Evolutionary conservation across 306 rosid species (phyloP), one percentile per base, ranked within the genome.

Genomic region (Fragaria vesca): DNA sequence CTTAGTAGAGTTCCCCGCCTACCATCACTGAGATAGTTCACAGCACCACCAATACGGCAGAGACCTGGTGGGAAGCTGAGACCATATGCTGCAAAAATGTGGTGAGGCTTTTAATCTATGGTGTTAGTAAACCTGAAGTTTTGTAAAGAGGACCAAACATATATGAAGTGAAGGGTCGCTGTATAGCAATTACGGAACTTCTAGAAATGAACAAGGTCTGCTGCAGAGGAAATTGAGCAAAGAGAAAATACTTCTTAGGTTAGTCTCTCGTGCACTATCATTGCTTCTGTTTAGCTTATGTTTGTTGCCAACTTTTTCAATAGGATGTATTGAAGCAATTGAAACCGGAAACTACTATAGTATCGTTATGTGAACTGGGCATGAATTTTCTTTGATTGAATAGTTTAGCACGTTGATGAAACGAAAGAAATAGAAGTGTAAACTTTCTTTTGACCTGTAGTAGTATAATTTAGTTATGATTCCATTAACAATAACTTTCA

Each of bases 31-130:
- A 63, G 17, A 60, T 24, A 11, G 43, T 32, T 26, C 36, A 60
- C 69, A 5, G 43, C 69, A 63, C 21, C 69, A 63, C 7, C 17
- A 60, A 13, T 28, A 60, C 6, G 30, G 36, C 66, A 26, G 4
- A 60, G 36, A 60, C 36, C 17, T 60, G n/a, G 43, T 32, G 21
- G 69, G 43, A 63, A 32, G 28, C 10, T 4, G 43, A 32, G 43
- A 63, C 43, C 69, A 32, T 32, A 16, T 1, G 81, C 81, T 16
- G 78, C 51, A n/a, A 76, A 46, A 69, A 71, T 77, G 34, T 63
- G 54, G 0, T 20, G 69, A 12, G 73, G 77, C 51, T 52, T 76
- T 20, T n/a, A 55, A 30, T 21, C 46, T 46, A 61, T 57, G 20
- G 74, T 71, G 30, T 4, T 42, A 21, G 38, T 36, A 20, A 72